phyloP scores from a whole-genome alignment of 2,329 filamentous ascomycete genomes.

The Sordariomycetes sp. region DNA sequence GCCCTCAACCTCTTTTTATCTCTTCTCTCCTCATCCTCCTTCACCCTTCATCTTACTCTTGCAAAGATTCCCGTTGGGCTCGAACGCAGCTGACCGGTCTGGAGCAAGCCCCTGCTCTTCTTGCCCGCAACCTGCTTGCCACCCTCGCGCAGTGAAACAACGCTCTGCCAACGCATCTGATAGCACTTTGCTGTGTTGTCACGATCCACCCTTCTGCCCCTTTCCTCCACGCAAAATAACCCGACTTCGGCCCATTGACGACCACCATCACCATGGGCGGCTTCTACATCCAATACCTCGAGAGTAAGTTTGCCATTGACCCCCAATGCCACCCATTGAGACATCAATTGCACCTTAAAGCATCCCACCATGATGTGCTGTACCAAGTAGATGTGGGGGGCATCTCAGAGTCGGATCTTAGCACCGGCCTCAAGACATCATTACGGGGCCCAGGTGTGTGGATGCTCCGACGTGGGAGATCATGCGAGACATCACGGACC shows the following conservation, averaged over 20 bases:
- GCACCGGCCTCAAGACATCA: not conserved
- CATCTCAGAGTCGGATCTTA: conserved; percentile 7
- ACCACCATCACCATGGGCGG: conserved; percentile 42
- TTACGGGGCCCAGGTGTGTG: too few species aligned
- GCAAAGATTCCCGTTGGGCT: conserved; percentile 33
- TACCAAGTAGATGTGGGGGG: too few species aligned
- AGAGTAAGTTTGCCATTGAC: conserved; percentile 49
- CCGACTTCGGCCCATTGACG: conserved; percentile 11
- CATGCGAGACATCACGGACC: too few species aligned
- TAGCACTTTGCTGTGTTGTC: not conserved
- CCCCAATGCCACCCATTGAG: not conserved
- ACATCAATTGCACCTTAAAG: not conserved
- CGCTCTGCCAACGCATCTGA: conserved; percentile 6
- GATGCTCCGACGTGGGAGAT: too few species aligned
- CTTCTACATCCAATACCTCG: conserved; percentile 65
- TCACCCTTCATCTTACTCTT: conserved; percentile 9
- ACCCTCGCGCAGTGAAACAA: conserved; percentile 10
- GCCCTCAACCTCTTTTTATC: conserved; percentile 7
- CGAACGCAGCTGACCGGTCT: conserved; percentile 35
- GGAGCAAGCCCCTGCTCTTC: conserved; percentile 4
- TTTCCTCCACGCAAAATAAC: conserved; percentile 4
- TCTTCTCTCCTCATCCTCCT: conserved; percentile 22
- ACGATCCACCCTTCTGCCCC: not conserved
- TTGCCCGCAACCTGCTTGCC: conserved; percentile 5
- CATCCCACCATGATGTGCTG: conserved; percentile 1